Evolutionary conservation across 2,329 filamentous ascomycete species (phyloP).

Genomic region (Monilinia laxa): DNA sequence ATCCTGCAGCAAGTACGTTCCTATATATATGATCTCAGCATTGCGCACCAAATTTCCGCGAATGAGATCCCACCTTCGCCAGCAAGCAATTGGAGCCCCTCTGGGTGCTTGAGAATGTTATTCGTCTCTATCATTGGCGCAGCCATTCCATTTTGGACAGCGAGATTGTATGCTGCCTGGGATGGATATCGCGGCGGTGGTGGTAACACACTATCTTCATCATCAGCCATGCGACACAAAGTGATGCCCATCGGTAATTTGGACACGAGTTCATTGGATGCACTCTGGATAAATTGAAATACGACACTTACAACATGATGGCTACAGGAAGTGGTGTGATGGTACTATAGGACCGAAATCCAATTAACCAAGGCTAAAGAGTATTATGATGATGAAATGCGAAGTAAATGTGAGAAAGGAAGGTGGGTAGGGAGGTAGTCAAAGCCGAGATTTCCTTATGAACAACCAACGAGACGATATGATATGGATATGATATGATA

Average conservation of each 20-base stretch:
- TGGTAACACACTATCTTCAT: slow-evolving; percentile 61
- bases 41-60: neutral
- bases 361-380: slow-evolving; percentile 3
- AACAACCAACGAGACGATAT: neutral
- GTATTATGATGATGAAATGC: neutral
- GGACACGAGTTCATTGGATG: slow-evolving; percentile 13
- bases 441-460: neutral
- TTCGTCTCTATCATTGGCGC: slow-evolving; percentile 88
- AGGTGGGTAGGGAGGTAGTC: slow-evolving; percentile 1
- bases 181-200: slow-evolving; percentile 84
- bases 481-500: neutral
- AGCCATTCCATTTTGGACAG: slow-evolving; percentile 64
- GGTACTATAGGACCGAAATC: neutral
- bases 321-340: slow-evolving; percentile 1
- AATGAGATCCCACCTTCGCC: slow-evolving; percentile 69
- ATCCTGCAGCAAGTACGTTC: slow-evolving; percentile 87
- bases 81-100: slow-evolving; percentile 84
- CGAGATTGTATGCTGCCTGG: slow-evolving; percentile 69
- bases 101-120: slow-evolving; percentile 79
- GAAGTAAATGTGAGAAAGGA: neutral
- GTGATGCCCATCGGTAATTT: slow-evolving; percentile 31
- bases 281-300: slow-evolving; percentile 20
- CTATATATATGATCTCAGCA: slow-evolving; percentile 46
- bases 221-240: slow-evolving; percentile 18
- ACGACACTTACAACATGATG: slow-evolving; percentile 23